Base-by-base conservation (phyloP, 768 basidiomycete genomes). In the Mycena haematopus region DNA sequence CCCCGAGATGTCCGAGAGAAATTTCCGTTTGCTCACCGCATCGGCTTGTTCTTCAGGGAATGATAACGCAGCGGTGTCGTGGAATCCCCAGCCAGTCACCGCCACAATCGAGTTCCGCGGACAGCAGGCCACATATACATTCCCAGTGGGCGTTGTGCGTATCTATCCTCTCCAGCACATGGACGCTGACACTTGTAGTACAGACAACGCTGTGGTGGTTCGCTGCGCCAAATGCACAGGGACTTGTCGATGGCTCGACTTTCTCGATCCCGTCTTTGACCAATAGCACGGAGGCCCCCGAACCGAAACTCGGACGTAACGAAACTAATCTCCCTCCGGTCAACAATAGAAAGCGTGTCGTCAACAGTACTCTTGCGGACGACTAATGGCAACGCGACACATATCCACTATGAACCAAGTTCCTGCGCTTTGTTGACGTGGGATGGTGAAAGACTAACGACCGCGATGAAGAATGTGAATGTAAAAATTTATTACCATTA, bases 121-220 rank as follows among this genome's bases (percentile, higher is more conserved):
- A 6, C 78, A 77, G 74, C 86, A 88, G 84, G 91, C 89, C 6
- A 83, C 78, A 2, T 90, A 90, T 71, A 90, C 87, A 3, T 93
- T 93, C 78, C 90, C 91, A 1, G 88, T 91, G 89, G 60, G 65
- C n/a, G n/a, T n/a, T n/a, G n/a, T 51, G 24, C 42, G 55, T 50
- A 42, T 49, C 15, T 4, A 22, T 14, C 25, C 2, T 22, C 5
- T 50, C 24, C 19, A 35, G 2, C 25, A 9, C n/a, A 13, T 45
- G 1, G 14, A 17, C 19, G 19, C 36, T 42, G 14, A 40, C 24
- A 27, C 17, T 19, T 40, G 8, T 9, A 54, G 59, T 52, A 27
- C 53, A 55, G 13, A 61, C 60, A 14, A 61, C 60, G 4, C 29
- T 61, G 10, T 61, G 60, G 60, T 61, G 60, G 60, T 60, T 22